Base-by-base conservation (phyloP, 441 rosid species). In the Jatropha podagrica region DNA sequence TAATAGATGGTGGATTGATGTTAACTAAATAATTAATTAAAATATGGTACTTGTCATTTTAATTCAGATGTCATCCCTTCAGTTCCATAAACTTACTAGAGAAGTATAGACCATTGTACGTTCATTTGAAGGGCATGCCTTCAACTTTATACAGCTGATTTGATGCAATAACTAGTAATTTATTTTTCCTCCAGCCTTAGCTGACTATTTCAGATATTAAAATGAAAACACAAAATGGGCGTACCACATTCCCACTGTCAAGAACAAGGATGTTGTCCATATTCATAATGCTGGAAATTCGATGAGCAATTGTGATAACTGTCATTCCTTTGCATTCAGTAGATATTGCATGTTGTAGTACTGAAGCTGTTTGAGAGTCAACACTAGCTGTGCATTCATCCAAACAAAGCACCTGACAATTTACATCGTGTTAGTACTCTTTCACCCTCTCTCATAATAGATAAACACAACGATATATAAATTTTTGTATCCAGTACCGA, bases 381-480 rank as follows among this genome's bases (percentile, higher is more conserved):
- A 96, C 75, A 76, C 86, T 92, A 18, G 98, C 97, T 0, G 97
- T 92, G 87, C 98, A 96, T 84, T 96, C 99, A 76, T 96, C 99
- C 85, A 96, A 85, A 82, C 98, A 96, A 38, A 96, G 88, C 62
- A 96, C 91, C 94, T 92, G 84, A 74, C 60, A 73, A 76, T 20
- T 44, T 59, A 54, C 9, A 15, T 17, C 8, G 40, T 14, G 8
- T 75, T 48, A 79, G 74, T 62, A 63, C 46, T 59, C 60, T 40
- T 62, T 64, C 68, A 4, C 46, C 37, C 26, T 9, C 58, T 32
- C 11, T 5, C n/a, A 41, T 55, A 9, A 7, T 32, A 60, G 32
- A 63, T 10, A 51, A 44, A 27, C 7, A 32, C 20, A 51, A 55
- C 38, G 42, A 65, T 74, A 72, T 5, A n/a, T 18, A 55, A 58